These are phyloP conservation scores for Podospora australis DNA, from an alignment of 495 filamentous ascomycete species.

Conservation along the genomic window DNA sequence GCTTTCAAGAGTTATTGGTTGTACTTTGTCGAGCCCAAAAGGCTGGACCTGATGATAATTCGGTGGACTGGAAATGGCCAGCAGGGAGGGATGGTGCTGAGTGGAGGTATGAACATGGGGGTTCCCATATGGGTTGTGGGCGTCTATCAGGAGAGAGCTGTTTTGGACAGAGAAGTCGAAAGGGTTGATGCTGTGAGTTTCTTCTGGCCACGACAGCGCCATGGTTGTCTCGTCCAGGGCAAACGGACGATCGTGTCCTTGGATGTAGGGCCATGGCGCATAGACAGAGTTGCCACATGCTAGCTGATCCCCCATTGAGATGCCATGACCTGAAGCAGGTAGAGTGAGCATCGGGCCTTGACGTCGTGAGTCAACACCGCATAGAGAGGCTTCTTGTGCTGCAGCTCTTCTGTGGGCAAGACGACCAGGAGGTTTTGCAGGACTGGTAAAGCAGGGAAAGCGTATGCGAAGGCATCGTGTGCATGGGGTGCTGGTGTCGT, in stretches of 20 bases:
- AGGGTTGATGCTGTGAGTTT: not conserved
- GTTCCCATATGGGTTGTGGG: not conserved
- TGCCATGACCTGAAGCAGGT: not conserved
- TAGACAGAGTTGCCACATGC: not conserved
- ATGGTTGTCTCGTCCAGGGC: not conserved
- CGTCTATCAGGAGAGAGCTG: not conserved
- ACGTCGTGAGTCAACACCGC: not conserved
- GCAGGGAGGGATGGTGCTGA: not conserved
- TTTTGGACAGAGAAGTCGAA: not conserved
- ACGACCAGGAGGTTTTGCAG: not conserved
- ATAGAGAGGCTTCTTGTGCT: not conserved
- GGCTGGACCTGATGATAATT: not conserved
- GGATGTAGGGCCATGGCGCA: not conserved
- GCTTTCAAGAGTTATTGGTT: too few species aligned
- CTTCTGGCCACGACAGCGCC: not conserved
- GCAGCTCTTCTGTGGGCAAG: not conserved
- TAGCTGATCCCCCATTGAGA: not conserved
- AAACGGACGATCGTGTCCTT: not conserved
- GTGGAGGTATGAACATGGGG: not conserved
- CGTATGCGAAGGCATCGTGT: conserved; percentile 5
- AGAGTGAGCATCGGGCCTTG: not conserved
- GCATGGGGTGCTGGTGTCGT: conserved; percentile 2
- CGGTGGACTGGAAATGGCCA: not conserved
- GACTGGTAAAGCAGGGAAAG: conserved; percentile 3
- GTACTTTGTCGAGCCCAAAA: not conserved